A percentile compares a stretch with the other conserved stretches of the same genome.
These are phyloP conservation scores for Penicillium angulare DNA, from an alignment of 495 filamentous ascomycete species.

Conservation along the genomic window DNA sequence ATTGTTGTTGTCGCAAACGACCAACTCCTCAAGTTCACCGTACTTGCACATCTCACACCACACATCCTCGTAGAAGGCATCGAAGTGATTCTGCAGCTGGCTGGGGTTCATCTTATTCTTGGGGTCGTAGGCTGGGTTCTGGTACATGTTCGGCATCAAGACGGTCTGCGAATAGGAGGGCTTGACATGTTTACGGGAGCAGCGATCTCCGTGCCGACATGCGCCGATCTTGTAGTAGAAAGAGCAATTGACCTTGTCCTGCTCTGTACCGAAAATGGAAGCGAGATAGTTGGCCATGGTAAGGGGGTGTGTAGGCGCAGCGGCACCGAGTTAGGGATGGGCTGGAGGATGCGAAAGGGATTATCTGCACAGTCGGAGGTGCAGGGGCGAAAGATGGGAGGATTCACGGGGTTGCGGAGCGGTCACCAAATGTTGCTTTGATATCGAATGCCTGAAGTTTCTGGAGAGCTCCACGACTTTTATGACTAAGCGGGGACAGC, in stretches of 20 bases:
- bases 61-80: constrained; percentile 99
- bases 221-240: constrained; percentile 98
- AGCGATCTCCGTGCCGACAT: constrained; percentile 96
- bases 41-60: constrained; percentile 99
- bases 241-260: constrained; percentile 88
- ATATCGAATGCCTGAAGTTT: constrained; percentile 39
- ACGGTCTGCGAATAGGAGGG: constrained; percentile 97
- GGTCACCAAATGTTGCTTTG: constrained; percentile 12
- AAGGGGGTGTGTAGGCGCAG: not conserved
- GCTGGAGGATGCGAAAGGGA: not conserved
- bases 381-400: constrained; percentile 1
- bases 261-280: constrained; percentile 99
- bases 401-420: not conserved
- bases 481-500: constrained; percentile 30
- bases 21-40: constrained; percentile 84
- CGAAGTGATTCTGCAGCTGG: constrained; percentile 98
- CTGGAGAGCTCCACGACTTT: constrained; percentile 36
- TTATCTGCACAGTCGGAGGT: not conserved
- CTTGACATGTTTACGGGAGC: constrained; percentile 97
- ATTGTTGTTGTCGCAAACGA: constrained; percentile 95
- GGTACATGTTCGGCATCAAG: constrained; percentile 97
- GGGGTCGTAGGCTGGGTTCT: constrained; percentile 96
- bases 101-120: constrained; percentile 93
- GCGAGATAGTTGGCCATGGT: constrained; percentile 95
- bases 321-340: not conserved